Evolutionary conservation across 805 yeast species (phyloP).

Genomic region (Saturnispora silvae): DNA sequence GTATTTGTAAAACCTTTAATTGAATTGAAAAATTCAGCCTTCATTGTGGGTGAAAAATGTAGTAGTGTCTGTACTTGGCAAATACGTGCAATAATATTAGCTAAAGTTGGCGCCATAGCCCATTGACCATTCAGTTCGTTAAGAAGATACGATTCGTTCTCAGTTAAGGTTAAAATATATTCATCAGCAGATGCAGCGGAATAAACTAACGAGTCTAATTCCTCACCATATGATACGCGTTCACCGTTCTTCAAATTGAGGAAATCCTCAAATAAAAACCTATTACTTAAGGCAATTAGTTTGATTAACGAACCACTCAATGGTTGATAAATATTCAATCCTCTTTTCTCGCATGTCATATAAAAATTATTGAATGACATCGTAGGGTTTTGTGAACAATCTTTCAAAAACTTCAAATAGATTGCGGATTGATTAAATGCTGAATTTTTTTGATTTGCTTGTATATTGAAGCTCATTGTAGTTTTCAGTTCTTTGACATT

Average conservation of each 20-base stretch:
- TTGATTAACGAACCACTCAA: constrained; percentile 33
- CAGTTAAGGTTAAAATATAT: not conserved
- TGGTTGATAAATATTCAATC: constrained; percentile 38
- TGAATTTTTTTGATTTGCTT: constrained; percentile 20
- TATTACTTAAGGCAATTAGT: constrained; percentile 29
- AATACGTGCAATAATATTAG: constrained; percentile 45
- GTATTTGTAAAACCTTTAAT: not conserved
- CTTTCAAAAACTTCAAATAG: constrained; percentile 40
- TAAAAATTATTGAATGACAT: constrained; percentile 33
- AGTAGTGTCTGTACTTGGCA: constrained; percentile 35
- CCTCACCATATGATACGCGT: constrained; percentile 32
- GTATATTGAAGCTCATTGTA: constrained; percentile 33
- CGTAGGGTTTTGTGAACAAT: constrained; percentile 21
- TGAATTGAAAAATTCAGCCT: constrained; percentile 21
- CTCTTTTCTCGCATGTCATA: constrained; percentile 37
- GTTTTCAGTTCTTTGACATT: constrained; percentile 54
- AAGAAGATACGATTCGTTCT: constrained; percentile 1
- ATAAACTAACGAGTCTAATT: not conserved
- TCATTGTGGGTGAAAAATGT: constrained; percentile 29
- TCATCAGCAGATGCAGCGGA: not conserved
- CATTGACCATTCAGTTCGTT: constrained; percentile 26
- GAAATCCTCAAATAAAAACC: constrained; percentile 33
- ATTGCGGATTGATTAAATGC: constrained; percentile 52
- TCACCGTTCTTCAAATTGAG: constrained; percentile 35
- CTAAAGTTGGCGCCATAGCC: constrained; percentile 44